These are phyloP conservation scores for Candida lessepsii DNA, from an alignment of 805 yeast genomes.

Conservation along the genomic window DNA sequence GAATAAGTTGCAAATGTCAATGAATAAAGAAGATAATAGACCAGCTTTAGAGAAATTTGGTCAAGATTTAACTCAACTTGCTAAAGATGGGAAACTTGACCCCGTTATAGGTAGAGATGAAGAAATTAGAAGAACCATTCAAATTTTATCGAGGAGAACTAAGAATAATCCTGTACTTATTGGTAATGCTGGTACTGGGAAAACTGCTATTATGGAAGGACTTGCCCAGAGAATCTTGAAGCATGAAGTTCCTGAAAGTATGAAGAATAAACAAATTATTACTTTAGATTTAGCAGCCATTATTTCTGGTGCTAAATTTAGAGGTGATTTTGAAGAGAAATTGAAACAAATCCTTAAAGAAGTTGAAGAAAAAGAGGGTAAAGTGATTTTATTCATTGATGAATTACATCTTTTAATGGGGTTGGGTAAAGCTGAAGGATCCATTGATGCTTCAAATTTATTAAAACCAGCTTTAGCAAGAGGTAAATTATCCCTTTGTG, in stretches of 20 bases:
- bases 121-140: constrained; percentile 89
- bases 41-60: constrained; percentile 87
- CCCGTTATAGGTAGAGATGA: constrained; percentile 98
- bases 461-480: constrained; percentile 92
- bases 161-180: constrained; percentile 94
- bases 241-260: constrained; percentile 92
- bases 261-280: constrained; percentile 81
- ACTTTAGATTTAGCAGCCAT: constrained; percentile 85
- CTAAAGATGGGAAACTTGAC: constrained; percentile 85
- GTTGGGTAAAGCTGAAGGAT: constrained; percentile 89
- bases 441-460: constrained; percentile 92
- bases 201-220: constrained; percentile 95
- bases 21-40: constrained; percentile 47
- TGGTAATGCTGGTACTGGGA: constrained; percentile 98
- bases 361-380: constrained; percentile 74
- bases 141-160: constrained; percentile 86
- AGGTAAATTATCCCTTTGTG: constrained; percentile 89
- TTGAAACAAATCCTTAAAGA: constrained; percentile 78
- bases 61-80: constrained; percentile 79
- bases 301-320: constrained; percentile 91
- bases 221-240: constrained; percentile 88
- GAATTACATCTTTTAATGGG: constrained; percentile 89
- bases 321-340: constrained; percentile 96
- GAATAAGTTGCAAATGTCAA: constrained; percentile 35
- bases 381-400: constrained; percentile 80